Percentiles rank a stretch among this genome's conserved stretches.
phyloP scores from a whole-genome alignment of 2,329 filamentous ascomycete species.

The Aspergillus spinulosporus region DNA sequence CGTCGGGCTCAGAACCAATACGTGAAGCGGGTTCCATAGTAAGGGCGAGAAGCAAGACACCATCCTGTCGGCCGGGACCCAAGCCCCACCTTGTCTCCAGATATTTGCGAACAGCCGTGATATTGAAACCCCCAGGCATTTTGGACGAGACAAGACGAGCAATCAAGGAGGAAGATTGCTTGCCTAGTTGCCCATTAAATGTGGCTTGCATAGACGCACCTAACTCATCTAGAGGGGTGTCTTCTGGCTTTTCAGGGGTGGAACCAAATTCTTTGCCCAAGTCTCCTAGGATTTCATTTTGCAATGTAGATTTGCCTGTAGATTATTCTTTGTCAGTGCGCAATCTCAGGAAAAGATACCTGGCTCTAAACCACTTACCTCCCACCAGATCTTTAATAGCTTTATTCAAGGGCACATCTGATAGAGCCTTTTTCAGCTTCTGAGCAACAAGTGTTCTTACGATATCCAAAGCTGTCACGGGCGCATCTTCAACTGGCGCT shows the following conservation, averaged over 20 bases:
- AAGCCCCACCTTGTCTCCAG: constrained; percentile 92
- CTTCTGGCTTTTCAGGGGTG: constrained; percentile 97
- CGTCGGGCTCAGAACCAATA: constrained; percentile 84
- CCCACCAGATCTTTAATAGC: constrained; percentile 98
- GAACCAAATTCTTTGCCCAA: constrained; percentile 98
- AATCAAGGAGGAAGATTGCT: constrained; percentile 90
- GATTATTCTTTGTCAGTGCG: too few relatives aligned
- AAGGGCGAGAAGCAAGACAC: constrained; percentile 80
- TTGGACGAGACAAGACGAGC: constrained; percentile 96
- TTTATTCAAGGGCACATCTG: constrained; percentile 88
- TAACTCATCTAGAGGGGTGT: constrained; percentile 92
- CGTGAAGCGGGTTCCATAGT: constrained; percentile 90
- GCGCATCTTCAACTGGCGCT: constrained; percentile 79
- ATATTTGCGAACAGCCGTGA: constrained; percentile 92
- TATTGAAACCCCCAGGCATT: constrained; percentile 99
- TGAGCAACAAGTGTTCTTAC: constrained; percentile 87
- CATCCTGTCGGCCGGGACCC: constrained; percentile 82
- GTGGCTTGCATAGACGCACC: constrained; percentile 94
- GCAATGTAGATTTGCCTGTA: constrained; percentile 91
- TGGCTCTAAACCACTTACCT: constrained; percentile 60
- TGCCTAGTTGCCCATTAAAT: constrained; percentile 98
- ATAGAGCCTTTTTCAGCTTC: constrained; percentile 91
- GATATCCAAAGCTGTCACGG: constrained; percentile 85
- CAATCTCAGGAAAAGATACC: too few relatives aligned
- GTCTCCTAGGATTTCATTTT: constrained; percentile 98